Percentiles rank a stretch among this genome's conserved stretches.
Evolutionary conservation across 1,139 yeast species (phyloP).

Genomic region (Zygoascus meyerae): DNA sequence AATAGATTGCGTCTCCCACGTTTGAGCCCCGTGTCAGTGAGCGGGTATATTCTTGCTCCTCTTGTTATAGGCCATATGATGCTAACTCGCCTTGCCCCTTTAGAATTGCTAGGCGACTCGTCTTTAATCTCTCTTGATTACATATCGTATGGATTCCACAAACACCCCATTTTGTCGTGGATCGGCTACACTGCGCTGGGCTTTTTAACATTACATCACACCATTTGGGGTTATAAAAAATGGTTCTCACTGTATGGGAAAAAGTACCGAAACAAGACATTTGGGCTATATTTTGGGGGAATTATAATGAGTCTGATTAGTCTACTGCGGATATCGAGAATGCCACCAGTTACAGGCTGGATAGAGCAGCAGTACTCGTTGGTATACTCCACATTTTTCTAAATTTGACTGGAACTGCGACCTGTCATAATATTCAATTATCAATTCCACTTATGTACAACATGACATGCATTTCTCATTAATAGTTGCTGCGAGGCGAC

Average conservation of each 20-base stretch:
- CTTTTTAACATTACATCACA: slow-evolving; percentile 37
- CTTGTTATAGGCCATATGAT: slow-evolving; percentile 44
- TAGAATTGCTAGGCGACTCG: slow-evolving; percentile 57
- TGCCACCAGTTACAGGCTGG: slow-evolving; percentile 23
- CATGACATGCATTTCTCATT: no score
- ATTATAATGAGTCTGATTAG: slow-evolving; percentile 17
- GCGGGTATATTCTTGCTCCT: slow-evolving; percentile 53
- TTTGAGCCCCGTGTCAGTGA: slow-evolving; percentile 47
- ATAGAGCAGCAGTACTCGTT: slow-evolving; percentile 20
- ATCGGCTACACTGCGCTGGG: slow-evolving; percentile 29
- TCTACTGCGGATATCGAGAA: slow-evolving; percentile 16
- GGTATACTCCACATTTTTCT: slow-evolving; percentile 8
- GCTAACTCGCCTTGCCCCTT: slow-evolving; percentile 48
- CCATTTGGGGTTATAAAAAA: slow-evolving; percentile 37
- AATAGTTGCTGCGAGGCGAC: no score
- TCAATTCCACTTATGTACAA: no score
- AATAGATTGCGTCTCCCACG: slow-evolving; percentile 29
- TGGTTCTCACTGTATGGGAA: slow-evolving; percentile 28
- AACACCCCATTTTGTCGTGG: slow-evolving; percentile 23
- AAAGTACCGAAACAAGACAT: slow-evolving; percentile 14
- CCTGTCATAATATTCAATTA: no score
- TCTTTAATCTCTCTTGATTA: slow-evolving; percentile 51
- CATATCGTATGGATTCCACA: slow-evolving; percentile 41
- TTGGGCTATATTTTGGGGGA: slow-evolving; percentile 9
- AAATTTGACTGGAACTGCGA: no score